Percentiles rank a stretch among this genome's conserved stretches.
Evolutionary conservation across 306 rosid genomes (phyloP).

Genomic region (Cucumis sativus): DNA sequence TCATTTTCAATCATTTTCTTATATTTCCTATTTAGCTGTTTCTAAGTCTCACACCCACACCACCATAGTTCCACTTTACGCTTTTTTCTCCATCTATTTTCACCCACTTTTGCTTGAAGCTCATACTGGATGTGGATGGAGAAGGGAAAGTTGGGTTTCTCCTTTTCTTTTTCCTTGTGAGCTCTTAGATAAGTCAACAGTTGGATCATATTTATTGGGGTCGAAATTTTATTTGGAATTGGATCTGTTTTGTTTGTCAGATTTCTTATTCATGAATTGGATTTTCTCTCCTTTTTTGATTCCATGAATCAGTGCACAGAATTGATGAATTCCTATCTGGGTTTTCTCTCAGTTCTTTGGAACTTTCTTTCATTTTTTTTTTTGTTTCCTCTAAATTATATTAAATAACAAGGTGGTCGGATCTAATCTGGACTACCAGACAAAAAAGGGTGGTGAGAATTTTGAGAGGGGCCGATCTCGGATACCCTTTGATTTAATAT

Average conservation of each 20-base stretch:
- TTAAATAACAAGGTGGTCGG: constrained; percentile 16
- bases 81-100: background rate
- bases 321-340: background rate
- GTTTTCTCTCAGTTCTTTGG: background rate
- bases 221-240: background rate
- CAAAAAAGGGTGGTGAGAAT: constrained; percentile 34
- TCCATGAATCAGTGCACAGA: background rate
- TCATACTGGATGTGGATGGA: background rate
- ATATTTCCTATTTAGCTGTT: background rate
- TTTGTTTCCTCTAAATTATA: background rate
- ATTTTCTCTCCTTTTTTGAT: background rate
- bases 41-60: background rate
- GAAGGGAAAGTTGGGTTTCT: background rate
- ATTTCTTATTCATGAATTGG: background rate
- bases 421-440: constrained; percentile 49
- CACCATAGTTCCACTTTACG: background rate
- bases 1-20: background rate
- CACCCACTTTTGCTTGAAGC: background rate
- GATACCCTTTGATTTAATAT: constrained; percentile 17
- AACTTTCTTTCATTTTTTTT: background rate
- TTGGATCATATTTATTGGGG: background rate
- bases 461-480: constrained; percentile 15
- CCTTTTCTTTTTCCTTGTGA: background rate
- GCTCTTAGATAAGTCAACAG: background rate
- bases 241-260: background rate